Base-by-base conservation (phyloP, 192 early-diverging fungal genomes). In the Coemansia sp. region DNA sequence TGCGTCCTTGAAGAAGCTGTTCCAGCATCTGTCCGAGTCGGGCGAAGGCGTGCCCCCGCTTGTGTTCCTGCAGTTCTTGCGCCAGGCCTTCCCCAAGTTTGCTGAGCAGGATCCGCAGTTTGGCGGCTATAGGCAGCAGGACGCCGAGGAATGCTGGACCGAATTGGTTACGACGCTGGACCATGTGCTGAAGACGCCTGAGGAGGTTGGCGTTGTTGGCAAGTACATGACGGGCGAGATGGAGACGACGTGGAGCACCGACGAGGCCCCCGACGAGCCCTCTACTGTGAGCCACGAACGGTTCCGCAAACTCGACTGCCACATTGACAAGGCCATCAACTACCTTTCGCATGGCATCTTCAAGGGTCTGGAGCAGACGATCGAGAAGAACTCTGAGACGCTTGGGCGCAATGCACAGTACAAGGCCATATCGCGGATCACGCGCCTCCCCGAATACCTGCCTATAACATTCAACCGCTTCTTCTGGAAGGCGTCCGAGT, bases 101-200 rank as follows among this genome's bases (percentile, higher is more conserved):
- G 89, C 85, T 8, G 92, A 98, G 74, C 84, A 82, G 67, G 91
- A 93, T 48, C 75, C 75, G 46, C 81, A 84, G 43, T 82, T 85
- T 23, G 89, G 88, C 35, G 78, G 85, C 5, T 94, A 81, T 70
- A 86, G 90, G 80, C 98, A 99, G 79, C 98, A 99, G 78, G 98
- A 99, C 75, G 98, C 98, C 2, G 95, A 99, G 74, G 98, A 99
- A 72, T 98, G 93, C 79, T 98, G 95, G 95, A 90, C 89, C 69
- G 87, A 96, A 74, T 72, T 98, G 30, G 73, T 98, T 18, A 86
- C 89, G 1, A 85, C 86, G 1, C 71, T 98, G 43, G 68, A 70
- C 44, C 67, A 67, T 7, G 60, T 60, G 12, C 35, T 72, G 48
- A 35, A 43, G 48, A 52, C 48, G n/a, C 12, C 39, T 8, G 20